phyloP scores from a whole-genome alignment of 352 stramenopile species.

The Lagenidium giganteum region DNA sequence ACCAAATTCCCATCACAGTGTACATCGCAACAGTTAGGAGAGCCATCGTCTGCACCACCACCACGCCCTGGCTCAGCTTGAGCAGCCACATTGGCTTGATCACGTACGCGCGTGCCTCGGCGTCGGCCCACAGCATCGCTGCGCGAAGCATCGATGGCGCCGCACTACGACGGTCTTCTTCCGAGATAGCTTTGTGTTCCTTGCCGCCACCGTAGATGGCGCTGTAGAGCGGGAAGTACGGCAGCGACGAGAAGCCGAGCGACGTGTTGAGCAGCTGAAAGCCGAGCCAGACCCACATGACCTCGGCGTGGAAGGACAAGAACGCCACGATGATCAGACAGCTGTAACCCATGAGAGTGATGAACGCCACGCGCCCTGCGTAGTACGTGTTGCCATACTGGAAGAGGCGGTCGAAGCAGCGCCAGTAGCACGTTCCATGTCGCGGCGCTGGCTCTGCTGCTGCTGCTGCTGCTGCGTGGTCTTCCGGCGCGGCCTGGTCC shows the following conservation, averaged over 20 bases:
- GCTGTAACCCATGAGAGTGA: constrained; percentile 36
- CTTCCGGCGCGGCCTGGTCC: too few species aligned
- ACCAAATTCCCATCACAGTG: too few species aligned
- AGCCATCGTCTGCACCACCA: too few species aligned
- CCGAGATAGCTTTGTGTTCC: too few species aligned
- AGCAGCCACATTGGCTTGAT: too few species aligned
- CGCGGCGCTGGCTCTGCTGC: constrained; percentile 1
- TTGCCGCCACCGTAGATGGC: too few species aligned
- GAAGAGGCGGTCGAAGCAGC: constrained; percentile 34
- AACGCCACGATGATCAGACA: constrained; percentile 37
- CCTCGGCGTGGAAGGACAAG: constrained; percentile 20
- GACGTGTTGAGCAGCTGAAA: constrained; percentile 53
- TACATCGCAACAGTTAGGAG: too few species aligned
- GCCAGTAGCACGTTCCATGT: constrained; percentile 14
- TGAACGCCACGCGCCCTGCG: constrained; percentile 41
- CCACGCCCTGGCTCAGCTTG: too few species aligned
- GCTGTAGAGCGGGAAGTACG: constrained; percentile 36
- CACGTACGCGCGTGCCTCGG: too few species aligned
- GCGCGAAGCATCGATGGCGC: too few species aligned
- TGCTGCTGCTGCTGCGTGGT: not conserved
- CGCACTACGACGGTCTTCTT: too few species aligned
- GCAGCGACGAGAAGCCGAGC: constrained; percentile 50
- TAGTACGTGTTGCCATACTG: constrained; percentile 75
- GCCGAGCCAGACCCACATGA: constrained; percentile 38
- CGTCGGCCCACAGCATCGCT: too few species aligned